Evolutionary conservation across 2,329 filamentous ascomycete species (phyloP).

Genomic region (Emergomyces pasteurianus): DNA sequence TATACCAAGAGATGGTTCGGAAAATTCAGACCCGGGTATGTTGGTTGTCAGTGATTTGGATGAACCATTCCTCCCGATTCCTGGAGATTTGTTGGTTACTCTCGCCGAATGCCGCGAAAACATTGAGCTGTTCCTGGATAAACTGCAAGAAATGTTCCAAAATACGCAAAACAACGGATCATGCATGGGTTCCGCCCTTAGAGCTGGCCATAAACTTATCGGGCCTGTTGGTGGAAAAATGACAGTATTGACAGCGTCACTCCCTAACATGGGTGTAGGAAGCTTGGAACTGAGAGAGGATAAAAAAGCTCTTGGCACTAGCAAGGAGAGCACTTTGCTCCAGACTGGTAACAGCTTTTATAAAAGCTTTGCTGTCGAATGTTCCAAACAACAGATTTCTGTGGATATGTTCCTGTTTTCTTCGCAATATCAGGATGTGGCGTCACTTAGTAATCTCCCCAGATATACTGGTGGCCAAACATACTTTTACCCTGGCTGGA

Average conservation of each 20-base stretch:
- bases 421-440: slow-evolving; percentile 93
- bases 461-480: slow-evolving; percentile 95
- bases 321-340: slow-evolving; percentile 74
- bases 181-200: slow-evolving; percentile 88
- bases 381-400: slow-evolving; percentile 96
- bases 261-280: slow-evolving; percentile 82
- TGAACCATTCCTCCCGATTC: slow-evolving; percentile 91
- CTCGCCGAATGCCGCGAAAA: slow-evolving; percentile 79
- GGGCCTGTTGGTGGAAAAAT: slow-evolving; percentile 91
- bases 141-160: slow-evolving; percentile 93
- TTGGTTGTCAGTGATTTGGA: slow-evolving; percentile 89
- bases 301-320: slow-evolving; percentile 88
- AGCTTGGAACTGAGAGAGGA: slow-evolving; percentile 91
- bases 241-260: slow-evolving; percentile 74
- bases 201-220: slow-evolving; percentile 91
- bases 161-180: slow-evolving; percentile 80
- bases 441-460: slow-evolving; percentile 87
- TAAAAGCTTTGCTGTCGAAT: slow-evolving; percentile 98
- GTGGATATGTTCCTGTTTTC: slow-evolving; percentile 98
- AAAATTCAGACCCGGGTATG: slow-evolving; percentile 77
- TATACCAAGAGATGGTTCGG: slow-evolving; percentile 76
- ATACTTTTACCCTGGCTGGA: slow-evolving; percentile 98
- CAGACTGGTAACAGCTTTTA: slow-evolving; percentile 95
- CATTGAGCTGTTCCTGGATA: slow-evolving; percentile 80
- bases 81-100: slow-evolving; percentile 80